Conservation (phyloP, 345 rosid genomes). For the Citrus inodora region DNA sequence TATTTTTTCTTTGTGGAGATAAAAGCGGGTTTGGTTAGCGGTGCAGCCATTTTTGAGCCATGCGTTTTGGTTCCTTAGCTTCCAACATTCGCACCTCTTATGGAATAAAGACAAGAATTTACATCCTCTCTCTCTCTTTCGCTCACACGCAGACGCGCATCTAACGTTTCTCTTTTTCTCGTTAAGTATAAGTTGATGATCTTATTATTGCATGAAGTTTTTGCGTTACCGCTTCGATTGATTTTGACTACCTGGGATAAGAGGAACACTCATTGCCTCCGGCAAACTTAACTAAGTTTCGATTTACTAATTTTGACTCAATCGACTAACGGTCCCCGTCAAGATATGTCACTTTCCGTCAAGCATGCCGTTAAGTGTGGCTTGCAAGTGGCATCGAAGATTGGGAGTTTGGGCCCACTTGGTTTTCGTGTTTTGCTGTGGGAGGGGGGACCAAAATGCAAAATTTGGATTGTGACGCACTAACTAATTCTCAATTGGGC, state of each 20-base stretch:
- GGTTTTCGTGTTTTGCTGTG: conserved; percentile 19
- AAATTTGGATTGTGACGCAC: conserved; percentile 17
- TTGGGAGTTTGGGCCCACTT: conserved; percentile 18
- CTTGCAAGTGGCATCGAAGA: background rate
- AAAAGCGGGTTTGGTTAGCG: conserved; percentile 24
- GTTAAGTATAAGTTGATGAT: background rate
- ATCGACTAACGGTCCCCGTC: conserved; percentile 10
- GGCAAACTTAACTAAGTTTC: background rate
- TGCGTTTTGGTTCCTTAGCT: conserved; percentile 60
- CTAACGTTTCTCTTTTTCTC: conserved; percentile 11
- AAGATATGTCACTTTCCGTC: conserved; percentile 21
- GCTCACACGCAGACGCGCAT: background rate
- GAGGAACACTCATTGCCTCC: background rate
- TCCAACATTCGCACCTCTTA: conserved; percentile 71
- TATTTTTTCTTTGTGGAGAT: background rate
- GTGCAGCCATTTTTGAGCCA: conserved; percentile 66
- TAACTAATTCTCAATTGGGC: conserved; percentile 8
- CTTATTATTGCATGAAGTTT: background rate
- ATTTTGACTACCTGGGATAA: background rate
- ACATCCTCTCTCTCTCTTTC: conserved; percentile 2
- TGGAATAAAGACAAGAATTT: conserved; percentile 51
- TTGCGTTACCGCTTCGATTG: background rate
- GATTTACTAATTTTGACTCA: background rate
- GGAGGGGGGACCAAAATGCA: conserved; percentile 24
- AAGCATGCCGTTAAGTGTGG: conserved; percentile 25